phyloP scores from a whole-genome alignment of 2,329 filamentous ascomycete species.

The Diaporthe velutina region DNA sequence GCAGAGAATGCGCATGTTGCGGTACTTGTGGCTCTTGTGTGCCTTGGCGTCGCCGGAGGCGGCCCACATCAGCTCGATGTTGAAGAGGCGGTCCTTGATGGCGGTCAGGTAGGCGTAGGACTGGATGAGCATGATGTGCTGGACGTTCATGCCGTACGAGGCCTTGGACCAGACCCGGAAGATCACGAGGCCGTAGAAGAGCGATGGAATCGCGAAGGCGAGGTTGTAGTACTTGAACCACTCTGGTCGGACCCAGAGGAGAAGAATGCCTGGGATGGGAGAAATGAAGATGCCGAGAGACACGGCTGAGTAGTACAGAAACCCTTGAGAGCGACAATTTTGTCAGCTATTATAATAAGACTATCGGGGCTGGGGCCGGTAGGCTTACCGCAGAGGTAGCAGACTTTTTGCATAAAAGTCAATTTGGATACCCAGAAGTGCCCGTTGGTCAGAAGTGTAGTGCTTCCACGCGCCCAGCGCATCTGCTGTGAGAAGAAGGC shows the following conservation, averaged over 20 bases:
- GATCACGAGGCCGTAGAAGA: conserved; percentile 54
- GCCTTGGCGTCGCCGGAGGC: conserved; percentile 55
- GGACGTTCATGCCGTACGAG: conserved; percentile 56
- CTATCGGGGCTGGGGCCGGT: background rate
- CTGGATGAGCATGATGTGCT: conserved; percentile 56
- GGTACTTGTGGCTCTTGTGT: conserved; percentile 57
- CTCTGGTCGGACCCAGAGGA: conserved; percentile 54
- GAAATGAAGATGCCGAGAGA: conserved; percentile 56
- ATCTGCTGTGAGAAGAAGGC: conserved; percentile 59
- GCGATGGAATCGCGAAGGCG: conserved; percentile 56
- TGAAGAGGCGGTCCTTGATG: conserved; percentile 56
- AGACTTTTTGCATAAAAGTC: conserved; percentile 55
- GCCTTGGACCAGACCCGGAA: conserved; percentile 56
- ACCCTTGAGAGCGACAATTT: conserved; percentile 41
- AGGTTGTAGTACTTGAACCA: conserved; percentile 59
- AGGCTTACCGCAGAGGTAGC: conserved; percentile 54
- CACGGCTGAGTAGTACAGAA: conserved; percentile 56
- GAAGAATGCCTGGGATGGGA: conserved; percentile 54
- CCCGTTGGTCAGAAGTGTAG: conserved; percentile 54
- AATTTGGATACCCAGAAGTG: conserved; percentile 56
- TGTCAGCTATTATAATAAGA: accelerated
- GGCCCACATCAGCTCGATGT: conserved; percentile 54
- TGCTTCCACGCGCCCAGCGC: conserved; percentile 57
- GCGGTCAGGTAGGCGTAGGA: conserved; percentile 57
- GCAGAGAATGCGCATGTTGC: conserved; percentile 56